Base-by-base conservation (phyloP, 345 rosid genomes). In the Melaleuca alternifolia region DNA sequence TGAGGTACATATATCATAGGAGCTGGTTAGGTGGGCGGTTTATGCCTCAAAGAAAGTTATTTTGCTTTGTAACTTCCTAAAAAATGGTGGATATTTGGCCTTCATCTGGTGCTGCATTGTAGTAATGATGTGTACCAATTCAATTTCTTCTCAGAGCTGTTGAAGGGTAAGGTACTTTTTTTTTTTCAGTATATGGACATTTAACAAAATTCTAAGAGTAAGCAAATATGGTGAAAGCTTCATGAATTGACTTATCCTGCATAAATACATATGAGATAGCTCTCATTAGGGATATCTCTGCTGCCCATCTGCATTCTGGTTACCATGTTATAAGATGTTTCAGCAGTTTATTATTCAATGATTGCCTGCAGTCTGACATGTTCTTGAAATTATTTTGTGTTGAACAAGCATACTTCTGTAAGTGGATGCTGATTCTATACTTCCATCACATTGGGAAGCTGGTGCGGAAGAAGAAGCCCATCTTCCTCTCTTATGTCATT, bases 1-100 rank as follows among this genome's bases (percentile, higher is more conserved):
- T 97, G 99, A 94, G 99, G 91, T 94, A 93, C 89, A 94, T 97
- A 87, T 97, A 99, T 90, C 98, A 96, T 87, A 96, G 96, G 91
- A 97, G 96, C 92, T 97, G 99, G 99, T 93, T 97, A 92, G 99
- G 99, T 33, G 99, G 99, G 87, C 95, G 99, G 99, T 89, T 96
- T 85, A 97, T 97, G 98, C 99, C 99, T 83, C 99, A 97, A 90
- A 96, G 94, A 93, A 96, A 94, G 99, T 92, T 97, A 97, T 87
- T 97, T 96, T 92, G 98, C 99, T 41, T 92, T 97, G 94, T 98
- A 95, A 90, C 96, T 97, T 54, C 99, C 99, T 18, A 90, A 93
- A 88, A 86, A 94, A 52, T 97, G 99, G 99, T 97, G 99, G 99
- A 91, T 97, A 85, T 97, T 97, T 91, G 99, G 99, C 90, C 95